Evolutionary conservation across 306 rosid genomes (phyloP).

Genomic region (Cicer yamashitae): DNA sequence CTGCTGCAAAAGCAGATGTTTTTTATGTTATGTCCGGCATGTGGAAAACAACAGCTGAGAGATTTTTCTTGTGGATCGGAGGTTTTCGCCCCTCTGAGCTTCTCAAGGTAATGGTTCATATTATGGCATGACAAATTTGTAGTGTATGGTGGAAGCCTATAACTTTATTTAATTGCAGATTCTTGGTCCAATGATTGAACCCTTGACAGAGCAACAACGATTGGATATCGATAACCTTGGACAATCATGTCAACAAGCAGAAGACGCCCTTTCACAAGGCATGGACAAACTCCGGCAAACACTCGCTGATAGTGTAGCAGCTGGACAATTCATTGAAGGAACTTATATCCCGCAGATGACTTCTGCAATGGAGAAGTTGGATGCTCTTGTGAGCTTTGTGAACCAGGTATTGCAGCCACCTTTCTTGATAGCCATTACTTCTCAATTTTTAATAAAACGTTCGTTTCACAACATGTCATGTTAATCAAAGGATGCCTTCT

Average conservation of each 20-base stretch:
- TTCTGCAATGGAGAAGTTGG: constrained; percentile 81
- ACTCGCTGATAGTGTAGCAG: constrained; percentile 74
- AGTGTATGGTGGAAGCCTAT: constrained; percentile 4
- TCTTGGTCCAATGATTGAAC: constrained; percentile 74
- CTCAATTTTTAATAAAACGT: neutral
- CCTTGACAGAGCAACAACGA: constrained; percentile 70
- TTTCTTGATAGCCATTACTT: constrained; percentile 13
- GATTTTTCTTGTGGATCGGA: constrained; percentile 95
- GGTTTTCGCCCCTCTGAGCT: constrained; percentile 98
- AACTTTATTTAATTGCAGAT: constrained; percentile 62
- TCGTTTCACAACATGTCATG: constrained; percentile 16
- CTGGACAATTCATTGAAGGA: constrained; percentile 70
- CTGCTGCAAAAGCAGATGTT: constrained; percentile 89
- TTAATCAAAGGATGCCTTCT: neutral
- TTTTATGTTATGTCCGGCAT: constrained; percentile 89
- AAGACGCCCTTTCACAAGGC: constrained; percentile 95
- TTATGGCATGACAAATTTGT: neutral
- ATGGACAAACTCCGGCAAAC: constrained; percentile 85
- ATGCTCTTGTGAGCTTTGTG: constrained; percentile 76
- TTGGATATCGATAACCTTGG: constrained; percentile 67
- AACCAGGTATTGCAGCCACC: constrained; percentile 63
- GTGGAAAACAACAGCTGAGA: constrained; percentile 95
- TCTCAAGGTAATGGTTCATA: constrained; percentile 69
- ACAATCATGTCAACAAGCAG: constrained; percentile 94
- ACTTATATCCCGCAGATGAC: constrained; percentile 63